Base-by-base conservation (phyloP, 495 filamentous ascomycete genomes). In the Entonaema liquescens region DNA sequence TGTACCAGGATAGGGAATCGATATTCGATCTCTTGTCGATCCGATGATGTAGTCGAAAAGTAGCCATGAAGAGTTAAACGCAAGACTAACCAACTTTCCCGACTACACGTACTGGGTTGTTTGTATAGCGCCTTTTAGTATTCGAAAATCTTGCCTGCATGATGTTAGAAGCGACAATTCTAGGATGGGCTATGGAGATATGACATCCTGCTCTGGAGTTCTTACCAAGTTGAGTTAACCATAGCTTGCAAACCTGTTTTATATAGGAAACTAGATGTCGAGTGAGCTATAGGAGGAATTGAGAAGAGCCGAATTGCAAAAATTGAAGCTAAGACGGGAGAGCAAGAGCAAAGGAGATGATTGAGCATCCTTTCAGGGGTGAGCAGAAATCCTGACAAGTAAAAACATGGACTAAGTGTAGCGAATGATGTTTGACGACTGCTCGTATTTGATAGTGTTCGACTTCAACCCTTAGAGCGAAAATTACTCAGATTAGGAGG, bases 181-280 rank as follows among this genome's bases (percentile, higher is more conserved):
- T 52, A 23, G 60, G 31, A 35, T 68, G 25, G 58, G 62, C 5
- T 68, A 81, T 59, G 29, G 64, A 61, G 58, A 73, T 47, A 26
- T 78, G 38, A 72, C 68, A 76, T 26, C 75, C 79, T 23, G 63
- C 76, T 3, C 58, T 84, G 31, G 77, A 75, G 38, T 59, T 76
- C 1, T 38, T 86, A 6, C 65, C 85, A 21, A 72, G 77, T 12
- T 70, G 77, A n/a, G 82, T 82, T 36, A 72, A 76, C 53, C 35
- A 52, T 19, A 66, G 72, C 25, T 73, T 79, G 35, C 76, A 75
- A 0, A 76, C 80, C 7, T 75, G 67, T 83, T 29, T 31, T 79
- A 33, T 85, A 83, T 6, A 82, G 78, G 6, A 70, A 67, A 53
- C 80, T 79, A n/a, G 72, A 81, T 21, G 72, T 83, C 17, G 74